Conservation (phyloP, 2,329 filamentous ascomycete genomes). For the Monosporascus cannonballus region DNA sequence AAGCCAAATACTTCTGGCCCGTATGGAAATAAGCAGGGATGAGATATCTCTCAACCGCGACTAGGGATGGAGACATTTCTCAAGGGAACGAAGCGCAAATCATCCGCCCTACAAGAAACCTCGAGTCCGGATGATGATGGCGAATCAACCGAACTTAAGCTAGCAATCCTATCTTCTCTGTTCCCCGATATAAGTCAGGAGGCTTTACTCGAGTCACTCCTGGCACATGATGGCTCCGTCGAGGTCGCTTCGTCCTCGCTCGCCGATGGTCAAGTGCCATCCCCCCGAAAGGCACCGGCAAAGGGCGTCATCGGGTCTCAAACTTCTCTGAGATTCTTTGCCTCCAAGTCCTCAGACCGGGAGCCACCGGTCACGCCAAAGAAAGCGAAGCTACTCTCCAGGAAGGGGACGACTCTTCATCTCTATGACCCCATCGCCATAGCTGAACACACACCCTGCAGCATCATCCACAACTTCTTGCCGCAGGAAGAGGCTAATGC, state of each 20-base stretch:
- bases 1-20: too few relatives aligned
- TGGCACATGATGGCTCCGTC: slow-evolving; percentile 74
- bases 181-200: slow-evolving; percentile 59
- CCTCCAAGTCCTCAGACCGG: slow-evolving; percentile 15
- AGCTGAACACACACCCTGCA: slow-evolving; percentile 78
- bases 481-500: slow-evolving; percentile 63
- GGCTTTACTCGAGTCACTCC: slow-evolving; percentile 68
- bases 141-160: slow-evolving; percentile 83
- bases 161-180: slow-evolving; percentile 77
- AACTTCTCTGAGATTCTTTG: slow-evolving; percentile 54
- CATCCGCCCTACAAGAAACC: slow-evolving; percentile 12
- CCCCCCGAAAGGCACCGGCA: slow-evolving; percentile 27
- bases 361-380: slow-evolving; percentile 23
- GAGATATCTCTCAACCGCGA: not conserved
- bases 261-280: slow-evolving; percentile 16
- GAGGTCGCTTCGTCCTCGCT: slow-evolving; percentile 56
- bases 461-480: slow-evolving; percentile 88
- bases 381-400: slow-evolving; percentile 51
- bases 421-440: slow-evolving; percentile 79
- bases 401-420: slow-evolving; percentile 76
- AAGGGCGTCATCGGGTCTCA: slow-evolving; percentile 46
- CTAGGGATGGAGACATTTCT: slow-evolving; percentile 52
- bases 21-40: not conserved
- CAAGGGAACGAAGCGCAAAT: slow-evolving; percentile 46
- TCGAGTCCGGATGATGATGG: slow-evolving; percentile 23